Evolutionary conservation across 805 yeast species (phyloP), one percentile per base, ranked within the genome.

Genomic region (Kregervanrija fluxuum): DNA sequence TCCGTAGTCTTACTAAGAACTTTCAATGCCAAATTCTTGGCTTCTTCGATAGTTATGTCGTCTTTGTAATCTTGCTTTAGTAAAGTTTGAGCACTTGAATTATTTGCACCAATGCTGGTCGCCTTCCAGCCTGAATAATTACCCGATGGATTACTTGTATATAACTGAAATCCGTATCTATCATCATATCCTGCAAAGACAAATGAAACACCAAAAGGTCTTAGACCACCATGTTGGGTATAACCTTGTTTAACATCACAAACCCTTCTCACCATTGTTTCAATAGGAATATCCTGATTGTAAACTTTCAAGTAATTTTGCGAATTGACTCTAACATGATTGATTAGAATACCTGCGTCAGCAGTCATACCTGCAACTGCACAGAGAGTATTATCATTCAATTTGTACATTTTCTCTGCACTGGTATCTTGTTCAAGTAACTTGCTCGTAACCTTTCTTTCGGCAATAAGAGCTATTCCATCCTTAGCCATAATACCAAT

Each of bases 121-220:
- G 99, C 99, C 67, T 86, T 89, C 99, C 99, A 93, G 22, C 99
- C 98, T 15, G 95, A 79, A 64, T 90, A 93, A 68, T 93, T 93
- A 28, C 99, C 99, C 0, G 96, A 86, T 11, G 99, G 99, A 62
- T 93, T 93, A 17, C 95, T 85, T 5, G 96, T 90, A 68, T 82
- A 93, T 53, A 93, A 72, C 66, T 93, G 99, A 72, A 84, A 93
- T 31, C 89, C 89, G 57, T 82, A 82, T 57, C 87, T 70, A 43
- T 88, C 91, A 63, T 93, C 99, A 60, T 82, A 84, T 8, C 99
- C 99, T 5, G 98, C 99, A 60, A 86, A 93, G 48, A 93, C 77
- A 66, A 93, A 90, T 42, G 95, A 85, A 35, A 93, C 99, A 59
- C 99, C 99, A 64, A 89, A 93, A 15, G 99, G 99, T 66, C 99